Evolutionary conservation across 805 yeast species (phyloP).

Genomic region (Saccharomycopsis malanga): DNA sequence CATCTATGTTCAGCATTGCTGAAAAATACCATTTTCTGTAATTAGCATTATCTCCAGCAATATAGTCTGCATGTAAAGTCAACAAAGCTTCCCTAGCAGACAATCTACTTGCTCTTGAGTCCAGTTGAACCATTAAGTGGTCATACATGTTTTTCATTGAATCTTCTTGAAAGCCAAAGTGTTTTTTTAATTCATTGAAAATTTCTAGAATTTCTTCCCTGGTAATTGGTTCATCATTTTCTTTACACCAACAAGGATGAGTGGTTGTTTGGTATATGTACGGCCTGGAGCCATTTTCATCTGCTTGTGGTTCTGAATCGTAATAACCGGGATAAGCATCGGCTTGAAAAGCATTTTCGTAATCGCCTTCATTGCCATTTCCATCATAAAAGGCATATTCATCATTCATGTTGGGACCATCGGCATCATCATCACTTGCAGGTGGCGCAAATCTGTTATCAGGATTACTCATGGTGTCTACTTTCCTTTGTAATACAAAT

Average conservation of each 20-base stretch:
- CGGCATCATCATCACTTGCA: too few species aligned
- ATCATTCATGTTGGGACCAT: neutral
- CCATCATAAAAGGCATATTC: neutral
- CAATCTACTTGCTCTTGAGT: constrained; percentile 80
- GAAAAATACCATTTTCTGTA: constrained; percentile 91
- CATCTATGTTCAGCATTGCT: constrained; percentile 72
- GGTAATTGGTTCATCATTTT: constrained; percentile 46
- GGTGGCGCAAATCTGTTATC: neutral
- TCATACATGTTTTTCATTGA: constrained; percentile 75
- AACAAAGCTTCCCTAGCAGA: constrained; percentile 62
- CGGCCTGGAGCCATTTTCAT: constrained; percentile 28
- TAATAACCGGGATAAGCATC: neutral
- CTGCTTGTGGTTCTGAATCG: too few species aligned
- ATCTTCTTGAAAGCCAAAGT: constrained; percentile 82
- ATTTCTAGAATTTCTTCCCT: constrained; percentile 54
- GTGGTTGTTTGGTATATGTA: constrained; percentile 1
- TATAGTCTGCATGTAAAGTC: constrained; percentile 81
- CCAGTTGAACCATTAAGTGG: constrained; percentile 71
- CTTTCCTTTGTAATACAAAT: too few species aligned
- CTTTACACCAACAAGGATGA: constrained; percentile 17
- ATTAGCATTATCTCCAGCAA: constrained; percentile 85
- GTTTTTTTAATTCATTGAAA: constrained; percentile 48
- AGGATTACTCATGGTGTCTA: neutral
- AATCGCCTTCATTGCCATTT: too few species aligned
- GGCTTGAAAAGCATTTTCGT: neutral